Evolutionary conservation across 371 early-diverging fungal genomes (phyloP).

Genomic region (Haplosporangium sp.): DNA sequence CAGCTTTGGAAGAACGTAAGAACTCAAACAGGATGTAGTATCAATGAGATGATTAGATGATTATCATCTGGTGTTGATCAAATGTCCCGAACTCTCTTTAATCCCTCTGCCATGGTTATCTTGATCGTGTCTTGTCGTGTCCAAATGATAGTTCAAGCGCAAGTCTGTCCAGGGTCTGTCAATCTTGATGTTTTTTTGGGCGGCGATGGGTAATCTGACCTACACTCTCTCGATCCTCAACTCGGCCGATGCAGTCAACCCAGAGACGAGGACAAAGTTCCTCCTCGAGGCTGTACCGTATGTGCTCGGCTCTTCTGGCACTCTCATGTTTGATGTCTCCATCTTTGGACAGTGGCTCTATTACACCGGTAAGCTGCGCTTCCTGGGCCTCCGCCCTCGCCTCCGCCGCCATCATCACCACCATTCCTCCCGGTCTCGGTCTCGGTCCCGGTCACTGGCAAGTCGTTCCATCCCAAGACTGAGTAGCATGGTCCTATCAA

Average conservation of each 20-base stretch:
- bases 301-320: constrained; percentile 74
- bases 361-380: constrained; percentile 30
- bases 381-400: constrained; percentile 8
- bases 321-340: constrained; percentile 69
- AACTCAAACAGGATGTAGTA: background rate
- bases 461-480: constrained; percentile 23
- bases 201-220: constrained; percentile 76
- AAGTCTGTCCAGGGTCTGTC: constrained; percentile 75
- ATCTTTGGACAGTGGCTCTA: constrained; percentile 71
- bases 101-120: background rate
- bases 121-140: background rate
- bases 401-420: constrained; percentile 15
- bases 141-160: constrained; percentile 52
- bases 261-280: constrained; percentile 59
- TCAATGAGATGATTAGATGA: background rate
- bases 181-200: constrained; percentile 76
- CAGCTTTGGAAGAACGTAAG: constrained; percentile 73
- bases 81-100: constrained; percentile 5
- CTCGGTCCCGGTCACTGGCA: background rate
- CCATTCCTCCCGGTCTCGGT: constrained; percentile 13
- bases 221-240: constrained; percentile 74
- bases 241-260: constrained; percentile 51
- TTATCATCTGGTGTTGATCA: background rate
- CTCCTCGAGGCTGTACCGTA: constrained; percentile 72
- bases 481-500: constrained; percentile 44